phyloP scores from a whole-genome alignment of 1,284 basidiomycete species.

The Acaromyces ingoldii region DNA sequence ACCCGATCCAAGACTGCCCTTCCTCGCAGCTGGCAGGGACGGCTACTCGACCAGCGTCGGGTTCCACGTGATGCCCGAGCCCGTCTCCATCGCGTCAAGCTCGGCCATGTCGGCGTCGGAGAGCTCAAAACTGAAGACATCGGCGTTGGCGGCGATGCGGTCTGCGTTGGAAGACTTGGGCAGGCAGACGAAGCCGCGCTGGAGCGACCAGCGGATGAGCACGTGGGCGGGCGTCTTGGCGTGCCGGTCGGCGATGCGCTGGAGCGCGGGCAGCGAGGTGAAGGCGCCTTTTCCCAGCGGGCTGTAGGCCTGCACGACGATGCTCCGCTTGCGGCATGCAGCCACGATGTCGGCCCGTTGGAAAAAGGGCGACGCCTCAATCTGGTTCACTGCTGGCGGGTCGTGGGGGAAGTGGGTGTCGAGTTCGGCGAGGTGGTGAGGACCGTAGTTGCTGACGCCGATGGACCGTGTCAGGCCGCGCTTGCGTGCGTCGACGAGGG shows the following conservation, averaged over 20 bases:
- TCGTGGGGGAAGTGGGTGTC: constrained; percentile 45
- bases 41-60: too few relatives aligned
- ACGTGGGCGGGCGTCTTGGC: constrained; percentile 66
- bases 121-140: constrained; percentile 69
- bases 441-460: constrained; percentile 32
- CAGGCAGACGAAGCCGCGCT: constrained; percentile 57
- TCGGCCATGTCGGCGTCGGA: constrained; percentile 60
- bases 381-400: constrained; percentile 42
- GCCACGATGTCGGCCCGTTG: constrained; percentile 72
- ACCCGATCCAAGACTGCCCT: too few relatives aligned
- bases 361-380: constrained; percentile 75
- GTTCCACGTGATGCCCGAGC: constrained; percentile 12
- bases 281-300: constrained; percentile 13
- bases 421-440: constrained; percentile 22
- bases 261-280: constrained; percentile 13
- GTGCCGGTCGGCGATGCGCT: constrained; percentile 55
- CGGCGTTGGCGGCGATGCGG: constrained; percentile 66
- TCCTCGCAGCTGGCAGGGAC: too few relatives aligned
- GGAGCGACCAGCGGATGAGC: constrained; percentile 74
- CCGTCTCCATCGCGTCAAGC: constrained; percentile 11
- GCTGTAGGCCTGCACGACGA: constrained; percentile 64
- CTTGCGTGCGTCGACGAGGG: constrained; percentile 27
- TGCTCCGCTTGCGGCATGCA: constrained; percentile 66
- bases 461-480: constrained; percentile 20
- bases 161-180: constrained; percentile 68